Conservation (phyloP, 495 filamentous ascomycete species). For the Xylaria sp. region DNA sequence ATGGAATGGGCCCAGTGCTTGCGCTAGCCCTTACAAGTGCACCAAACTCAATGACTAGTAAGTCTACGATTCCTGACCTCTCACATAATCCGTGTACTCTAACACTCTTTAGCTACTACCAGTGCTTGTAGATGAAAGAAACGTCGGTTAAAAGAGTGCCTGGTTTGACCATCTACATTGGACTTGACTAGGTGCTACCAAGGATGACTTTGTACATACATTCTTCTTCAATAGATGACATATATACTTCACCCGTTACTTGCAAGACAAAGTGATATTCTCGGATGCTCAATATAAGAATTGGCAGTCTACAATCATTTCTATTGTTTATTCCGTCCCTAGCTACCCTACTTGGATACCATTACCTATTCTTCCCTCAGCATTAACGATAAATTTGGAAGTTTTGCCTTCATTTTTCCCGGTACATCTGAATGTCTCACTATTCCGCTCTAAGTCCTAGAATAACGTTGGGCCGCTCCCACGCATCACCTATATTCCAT, state of each 20-base stretch:
- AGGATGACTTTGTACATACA: constrained; percentile 15
- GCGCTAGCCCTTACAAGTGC: constrained; percentile 43
- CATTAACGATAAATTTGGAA: too few relatives aligned
- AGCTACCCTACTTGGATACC: too few relatives aligned
- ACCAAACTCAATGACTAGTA: constrained; percentile 43
- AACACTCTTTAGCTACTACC: constrained; percentile 12
- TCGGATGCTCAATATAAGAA: too few relatives aligned
- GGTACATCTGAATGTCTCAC: too few relatives aligned
- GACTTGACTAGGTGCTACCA: neutral
- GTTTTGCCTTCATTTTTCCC: too few relatives aligned
- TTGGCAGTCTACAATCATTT: too few relatives aligned
- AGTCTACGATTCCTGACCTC: neutral
- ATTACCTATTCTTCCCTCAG: too few relatives aligned
- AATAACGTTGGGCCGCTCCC: too few relatives aligned
- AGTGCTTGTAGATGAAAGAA: neutral
- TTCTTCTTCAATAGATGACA: neutral
- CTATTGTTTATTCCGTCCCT: too few relatives aligned
- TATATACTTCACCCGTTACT: neutral
- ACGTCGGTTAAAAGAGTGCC: neutral
- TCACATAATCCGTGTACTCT: neutral
- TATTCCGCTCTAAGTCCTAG: too few relatives aligned
- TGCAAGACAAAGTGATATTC: neutral
- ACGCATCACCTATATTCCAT: too few relatives aligned
- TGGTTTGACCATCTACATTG: neutral
- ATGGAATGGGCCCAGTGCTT: constrained; percentile 49